Conservation (phyloP, 2,329 filamentous ascomycete genomes). For the Zymoseptoria pseudotritici region DNA sequence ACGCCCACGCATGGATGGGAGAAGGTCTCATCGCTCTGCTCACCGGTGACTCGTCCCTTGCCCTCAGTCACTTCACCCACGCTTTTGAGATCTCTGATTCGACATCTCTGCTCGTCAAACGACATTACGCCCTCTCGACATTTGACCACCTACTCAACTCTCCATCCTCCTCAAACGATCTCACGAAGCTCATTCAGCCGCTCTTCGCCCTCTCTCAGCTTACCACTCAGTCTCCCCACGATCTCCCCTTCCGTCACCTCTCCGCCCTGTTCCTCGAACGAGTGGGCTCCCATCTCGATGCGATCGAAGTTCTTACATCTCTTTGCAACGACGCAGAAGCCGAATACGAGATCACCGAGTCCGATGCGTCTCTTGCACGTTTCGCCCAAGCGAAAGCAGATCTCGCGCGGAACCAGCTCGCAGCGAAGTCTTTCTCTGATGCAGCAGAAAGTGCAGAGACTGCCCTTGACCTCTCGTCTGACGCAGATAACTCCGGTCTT, state of each 20-base stretch:
- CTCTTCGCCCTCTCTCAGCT: slow-evolving; percentile 84
- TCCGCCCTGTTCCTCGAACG: slow-evolving; percentile 76
- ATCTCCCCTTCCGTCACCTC: slow-evolving; percentile 69
- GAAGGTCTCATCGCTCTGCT: slow-evolving; percentile 79
- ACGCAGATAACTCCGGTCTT: slow-evolving; percentile 58
- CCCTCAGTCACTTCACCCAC: slow-evolving; percentile 79
- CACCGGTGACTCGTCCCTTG: slow-evolving; percentile 66
- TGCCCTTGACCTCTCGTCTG: slow-evolving; percentile 69
- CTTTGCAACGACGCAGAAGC: slow-evolving; percentile 67
- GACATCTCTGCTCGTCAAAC: slow-evolving; percentile 63
- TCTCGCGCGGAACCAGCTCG: slow-evolving; percentile 74
- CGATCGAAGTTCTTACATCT: slow-evolving; percentile 56
- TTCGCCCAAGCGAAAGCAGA: slow-evolving; percentile 83
- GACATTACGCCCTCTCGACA: slow-evolving; percentile 69
- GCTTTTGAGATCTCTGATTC: slow-evolving; percentile 87
- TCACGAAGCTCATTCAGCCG: slow-evolving; percentile 66
- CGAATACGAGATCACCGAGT: slow-evolving; percentile 80
- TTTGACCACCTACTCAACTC: slow-evolving; percentile 72
- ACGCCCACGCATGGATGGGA: slow-evolving; percentile 86
- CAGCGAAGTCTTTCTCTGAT: slow-evolving; percentile 54
- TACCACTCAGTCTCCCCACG: slow-evolving; percentile 59
- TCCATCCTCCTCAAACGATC: slow-evolving; percentile 43
- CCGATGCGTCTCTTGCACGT: slow-evolving; percentile 59
- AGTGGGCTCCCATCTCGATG: slow-evolving; percentile 58
- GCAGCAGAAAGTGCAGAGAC: slow-evolving; percentile 76